Base-by-base conservation (phyloP, 495 filamentous ascomycete genomes). In the Pseudotulostoma volvatum region DNA sequence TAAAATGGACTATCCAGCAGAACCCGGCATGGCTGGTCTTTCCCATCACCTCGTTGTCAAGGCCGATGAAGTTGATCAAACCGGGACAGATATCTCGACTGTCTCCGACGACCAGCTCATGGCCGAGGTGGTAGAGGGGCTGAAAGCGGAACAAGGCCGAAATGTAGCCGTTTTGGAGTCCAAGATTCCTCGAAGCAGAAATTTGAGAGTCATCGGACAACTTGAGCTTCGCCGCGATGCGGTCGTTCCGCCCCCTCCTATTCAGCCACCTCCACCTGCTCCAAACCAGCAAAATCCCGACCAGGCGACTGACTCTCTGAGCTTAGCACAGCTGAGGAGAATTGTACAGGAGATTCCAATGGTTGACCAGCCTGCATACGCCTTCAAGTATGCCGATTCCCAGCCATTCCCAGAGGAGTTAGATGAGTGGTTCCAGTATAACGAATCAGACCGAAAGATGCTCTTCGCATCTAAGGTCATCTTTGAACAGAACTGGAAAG, bases 381-480 rank as follows among this genome's bases (percentile, higher is more conserved):
- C 87, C 36, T 97, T 90, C 55, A 72, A 74, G 49, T 96, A 96
- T 61, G 64, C 73, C n/a, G 84, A 95, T 59, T 68, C 77, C 2
- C 74, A 84, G 31, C 66, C 75, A 1, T 77, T 92, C 43, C 70
- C 77, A 5, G 85, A 90, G 40, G 90, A 97, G 61, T 63, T 96
- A 15, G 83, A 94, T 47, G 90, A 96, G 58, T 96, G 87, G 88
- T 97, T 97, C 56, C 70, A 76, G 34, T 96, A 97, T 59, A 68
- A 62, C 34, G 81, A 86, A 42, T 84, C 81, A 55, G 81, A 84
- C 41, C 70, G 81, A 33, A 61, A 57, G 33, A 67, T 70, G 64
- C 57, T 90, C 35, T 66, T 77, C 31, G 66, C 72, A 28, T 76
- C 79, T 23, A 83, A 81, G 48, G 57, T 71, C 17, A 75, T 74